Conservation (phyloP, 257 asterid genomes). For the Echium plantagineum region DNA sequence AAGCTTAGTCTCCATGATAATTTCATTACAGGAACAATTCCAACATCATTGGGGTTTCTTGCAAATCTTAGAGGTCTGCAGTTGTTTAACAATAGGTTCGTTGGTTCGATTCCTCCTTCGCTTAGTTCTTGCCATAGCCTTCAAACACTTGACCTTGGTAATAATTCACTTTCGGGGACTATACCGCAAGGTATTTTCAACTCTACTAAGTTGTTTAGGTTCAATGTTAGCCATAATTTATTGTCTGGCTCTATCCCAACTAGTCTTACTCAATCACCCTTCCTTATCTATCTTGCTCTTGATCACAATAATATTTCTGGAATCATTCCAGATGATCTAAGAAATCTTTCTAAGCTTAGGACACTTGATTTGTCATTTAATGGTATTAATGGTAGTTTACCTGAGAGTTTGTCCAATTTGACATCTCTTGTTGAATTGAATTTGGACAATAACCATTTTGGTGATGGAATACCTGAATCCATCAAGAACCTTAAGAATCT, state of each 20-base stretch:
- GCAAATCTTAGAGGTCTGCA: constrained; percentile 87
- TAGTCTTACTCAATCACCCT: constrained; percentile 37
- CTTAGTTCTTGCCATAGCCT: constrained; percentile 50
- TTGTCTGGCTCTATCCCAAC: constrained; percentile 63
- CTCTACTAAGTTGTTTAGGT: constrained; percentile 65
- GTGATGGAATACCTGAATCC: constrained; percentile 15
- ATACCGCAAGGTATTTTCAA: constrained; percentile 45
- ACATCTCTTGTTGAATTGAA: constrained; percentile 24
- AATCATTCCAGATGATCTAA: constrained; percentile 29
- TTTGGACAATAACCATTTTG: constrained; percentile 23
- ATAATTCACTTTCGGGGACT: constrained; percentile 55
- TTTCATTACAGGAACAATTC: constrained; percentile 61
- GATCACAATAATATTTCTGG: constrained; percentile 37
- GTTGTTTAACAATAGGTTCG: constrained; percentile 59
- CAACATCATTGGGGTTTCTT: constrained; percentile 53
- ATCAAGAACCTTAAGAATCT: constrained; percentile 23
- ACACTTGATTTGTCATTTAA: constrained; percentile 46
- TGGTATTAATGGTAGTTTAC: constrained; percentile 49
- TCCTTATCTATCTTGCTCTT: constrained; percentile 49
- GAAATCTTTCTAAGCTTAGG: constrained; percentile 30
- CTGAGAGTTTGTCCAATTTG: constrained; percentile 35
- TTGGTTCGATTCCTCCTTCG: constrained; percentile 76
- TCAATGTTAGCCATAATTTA: constrained; percentile 56
- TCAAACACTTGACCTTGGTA: constrained; percentile 70
- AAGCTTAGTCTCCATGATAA: constrained; percentile 90